Base-by-base conservation (phyloP, 305 asterid species). In the Fraxinus sp. region DNA sequence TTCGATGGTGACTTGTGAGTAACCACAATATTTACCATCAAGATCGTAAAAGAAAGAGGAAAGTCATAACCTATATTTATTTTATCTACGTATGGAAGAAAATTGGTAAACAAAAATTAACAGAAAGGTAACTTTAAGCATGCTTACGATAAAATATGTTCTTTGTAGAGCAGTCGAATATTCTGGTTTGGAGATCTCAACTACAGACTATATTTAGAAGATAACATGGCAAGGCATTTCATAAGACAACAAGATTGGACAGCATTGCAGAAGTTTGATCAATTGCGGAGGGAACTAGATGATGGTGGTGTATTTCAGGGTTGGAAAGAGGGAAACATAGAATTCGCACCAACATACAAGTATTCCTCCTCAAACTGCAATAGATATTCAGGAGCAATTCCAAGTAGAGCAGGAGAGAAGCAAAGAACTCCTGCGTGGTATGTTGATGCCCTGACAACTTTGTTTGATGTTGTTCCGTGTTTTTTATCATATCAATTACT, bases 351-450 rank as follows among this genome's bases (percentile, higher is more conserved):
- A 62, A 62, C 71, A 20, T 62, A 62, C 71, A 62, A 62, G 32
- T 62, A 62, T 62, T 62, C 30, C 10, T 62, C 71, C 71, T 22
- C 71, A 62, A 62, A 62, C 71, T 62, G 32, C 32, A 62, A 62
- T 62, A 62, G 71, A 62, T 62, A 62, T 8, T 62, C 32, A 18
- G 26, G 66, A n/a, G 66, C 26, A 55, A 55, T 55, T 18, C 66
- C 66, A 55, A 55, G 66, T 55, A 55, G 26, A 55, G 66, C 66
- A 55, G 66, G 98, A 78, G 98, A 95, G 88, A 95, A 95, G 89
- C 98, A 92, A 84, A 91, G 98, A 87, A 95, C 98, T 82, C 98
- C 98, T 36, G 98, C 98, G 87, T 95, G 98, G 98, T 95, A 92
- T 32, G 83, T 13, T 85, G 35, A 81, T 83, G 71, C 24, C 80